A percentile compares a stretch with the other conserved stretches of the same genome.
phyloP scores from a whole-genome alignment of 2,329 filamentous ascomycete genomes.

The Trichophyton schoenleinii region DNA sequence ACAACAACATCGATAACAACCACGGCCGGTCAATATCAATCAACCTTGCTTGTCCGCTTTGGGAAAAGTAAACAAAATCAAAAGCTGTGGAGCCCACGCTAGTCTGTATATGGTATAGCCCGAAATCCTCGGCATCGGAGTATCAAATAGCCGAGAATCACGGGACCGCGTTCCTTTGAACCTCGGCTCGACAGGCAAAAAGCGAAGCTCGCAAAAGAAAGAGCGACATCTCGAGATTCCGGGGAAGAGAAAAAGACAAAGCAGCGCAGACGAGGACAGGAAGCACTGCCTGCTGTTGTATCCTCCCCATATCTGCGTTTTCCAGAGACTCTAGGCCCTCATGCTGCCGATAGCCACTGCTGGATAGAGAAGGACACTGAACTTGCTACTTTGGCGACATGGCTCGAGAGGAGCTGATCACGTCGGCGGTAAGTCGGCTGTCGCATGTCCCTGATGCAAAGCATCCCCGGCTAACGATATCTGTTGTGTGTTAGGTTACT shows the following conservation, averaged over 20 bases:
- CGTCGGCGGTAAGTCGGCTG: slow-evolving; percentile 54
- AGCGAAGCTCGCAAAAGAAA: background rate
- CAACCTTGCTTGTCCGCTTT: background rate
- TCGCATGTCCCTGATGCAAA: background rate
- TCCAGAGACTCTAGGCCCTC: no score
- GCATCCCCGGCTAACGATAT: slow-evolving; percentile 16
- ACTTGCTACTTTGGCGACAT: slow-evolving; percentile 41
- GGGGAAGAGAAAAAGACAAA: background rate
- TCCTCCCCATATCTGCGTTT: background rate
- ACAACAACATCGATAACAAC: background rate
- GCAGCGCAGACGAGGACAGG: background rate
- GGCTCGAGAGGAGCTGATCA: slow-evolving; percentile 86
- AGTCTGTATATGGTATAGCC: no score
- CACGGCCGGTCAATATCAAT: no score
- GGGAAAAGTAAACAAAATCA: slow-evolving; percentile 4
- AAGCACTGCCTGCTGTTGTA: background rate
- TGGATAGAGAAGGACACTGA: background rate
- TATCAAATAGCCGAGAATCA: background rate
- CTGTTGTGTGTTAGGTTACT: slow-evolving; percentile 31
- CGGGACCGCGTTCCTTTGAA: background rate
- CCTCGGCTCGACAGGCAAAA: background rate
- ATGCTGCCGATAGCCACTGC: background rate
- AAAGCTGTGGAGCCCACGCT: background rate
- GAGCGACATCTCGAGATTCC: background rate
- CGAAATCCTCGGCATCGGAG: background rate